Evolutionary conservation across 345 rosid species (phyloP).

Genomic region (Psidium guajava): DNA sequence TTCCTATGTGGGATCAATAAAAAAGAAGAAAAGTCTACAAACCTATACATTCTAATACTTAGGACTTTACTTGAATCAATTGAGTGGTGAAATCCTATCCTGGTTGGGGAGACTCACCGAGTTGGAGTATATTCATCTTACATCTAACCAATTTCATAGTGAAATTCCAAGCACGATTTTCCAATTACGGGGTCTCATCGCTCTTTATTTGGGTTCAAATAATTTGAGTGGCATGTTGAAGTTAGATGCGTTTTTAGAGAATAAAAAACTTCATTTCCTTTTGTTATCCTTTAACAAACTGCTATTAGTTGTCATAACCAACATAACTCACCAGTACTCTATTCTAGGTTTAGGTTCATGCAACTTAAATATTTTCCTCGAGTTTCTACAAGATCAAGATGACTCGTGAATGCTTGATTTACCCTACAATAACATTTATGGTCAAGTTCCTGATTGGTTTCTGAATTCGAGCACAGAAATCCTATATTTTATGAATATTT

Average conservation of each 20-base stretch:
- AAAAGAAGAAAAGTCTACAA: too few species aligned
- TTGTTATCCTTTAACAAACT: background rate
- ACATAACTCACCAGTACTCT: background rate
- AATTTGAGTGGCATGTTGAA: background rate
- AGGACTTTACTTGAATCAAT: too few species aligned
- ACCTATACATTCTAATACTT: too few species aligned
- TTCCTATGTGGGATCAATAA: too few species aligned
- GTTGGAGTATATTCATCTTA: too few species aligned
- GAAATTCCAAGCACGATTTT: too few species aligned
- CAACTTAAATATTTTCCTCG: conserved; percentile 2
- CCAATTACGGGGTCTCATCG: too few species aligned
- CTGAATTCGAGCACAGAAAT: background rate
- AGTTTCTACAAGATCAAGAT: background rate
- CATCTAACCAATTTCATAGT: too few species aligned
- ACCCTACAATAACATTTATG: conserved; percentile 1
- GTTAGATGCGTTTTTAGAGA: background rate
- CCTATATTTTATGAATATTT: background rate
- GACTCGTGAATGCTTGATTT: background rate
- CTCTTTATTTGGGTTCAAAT: too few species aligned
- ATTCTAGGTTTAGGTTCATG: conserved; percentile 1
- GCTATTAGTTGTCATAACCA: background rate
- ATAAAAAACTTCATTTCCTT: rapidly evolving
- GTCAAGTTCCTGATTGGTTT: conserved; percentile 10
- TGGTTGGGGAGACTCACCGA: too few species aligned
- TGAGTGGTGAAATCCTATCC: too few species aligned